Evolutionary conservation across 768 basidiomycete genomes (phyloP).

Genomic region (Podaxis sp.): DNA sequence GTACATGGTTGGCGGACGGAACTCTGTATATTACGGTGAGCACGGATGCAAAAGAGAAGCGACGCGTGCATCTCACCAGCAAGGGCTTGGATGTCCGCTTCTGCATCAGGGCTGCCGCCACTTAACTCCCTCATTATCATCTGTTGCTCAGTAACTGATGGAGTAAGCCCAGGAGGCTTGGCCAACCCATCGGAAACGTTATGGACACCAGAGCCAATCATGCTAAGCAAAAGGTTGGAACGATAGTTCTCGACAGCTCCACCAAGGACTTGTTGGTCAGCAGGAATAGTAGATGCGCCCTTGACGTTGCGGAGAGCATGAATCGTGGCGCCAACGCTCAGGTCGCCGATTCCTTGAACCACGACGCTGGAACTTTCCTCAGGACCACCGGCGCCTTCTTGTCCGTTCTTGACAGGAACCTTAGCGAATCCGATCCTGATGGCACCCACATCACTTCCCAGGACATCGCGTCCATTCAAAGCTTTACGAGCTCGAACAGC

Average conservation of each 20-base stretch:
- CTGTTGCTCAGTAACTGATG: conserved; percentile 89
- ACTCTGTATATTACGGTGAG: conserved; percentile 49
- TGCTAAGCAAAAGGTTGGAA: conserved; percentile 84
- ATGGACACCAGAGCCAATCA: conserved; percentile 79
- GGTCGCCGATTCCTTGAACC: conserved; percentile 79
- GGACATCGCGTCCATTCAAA: conserved; percentile 91
- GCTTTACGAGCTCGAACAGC: conserved; percentile 95
- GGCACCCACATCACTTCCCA: conserved; percentile 95
- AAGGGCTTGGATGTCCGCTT: conserved; percentile 81
- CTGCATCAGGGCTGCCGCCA: conserved; percentile 71
- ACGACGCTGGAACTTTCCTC: conserved; percentile 66
- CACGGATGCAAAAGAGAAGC: not conserved
- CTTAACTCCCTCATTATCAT: conserved; percentile 95
- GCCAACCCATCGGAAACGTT: conserved; percentile 51
- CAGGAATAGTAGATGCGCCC: conserved; percentile 89
- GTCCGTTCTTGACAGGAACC: conserved; percentile 88
- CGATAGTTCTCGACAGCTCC: conserved; percentile 94
- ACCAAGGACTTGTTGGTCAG: conserved; percentile 90
- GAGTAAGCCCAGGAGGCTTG: conserved; percentile 66
- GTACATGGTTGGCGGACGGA: conserved; percentile 92
- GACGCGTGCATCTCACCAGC: conserved; percentile 58
- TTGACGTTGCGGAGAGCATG: conserved; percentile 84
- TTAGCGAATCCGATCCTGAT: conserved; percentile 97
- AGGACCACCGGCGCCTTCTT: conserved; percentile 54
- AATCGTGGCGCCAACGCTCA: conserved; percentile 86